These are phyloP conservation scores for Plasmodium fragile DNA, from an alignment of 169 alveolate genomes.

Conservation along the genomic window DNA sequence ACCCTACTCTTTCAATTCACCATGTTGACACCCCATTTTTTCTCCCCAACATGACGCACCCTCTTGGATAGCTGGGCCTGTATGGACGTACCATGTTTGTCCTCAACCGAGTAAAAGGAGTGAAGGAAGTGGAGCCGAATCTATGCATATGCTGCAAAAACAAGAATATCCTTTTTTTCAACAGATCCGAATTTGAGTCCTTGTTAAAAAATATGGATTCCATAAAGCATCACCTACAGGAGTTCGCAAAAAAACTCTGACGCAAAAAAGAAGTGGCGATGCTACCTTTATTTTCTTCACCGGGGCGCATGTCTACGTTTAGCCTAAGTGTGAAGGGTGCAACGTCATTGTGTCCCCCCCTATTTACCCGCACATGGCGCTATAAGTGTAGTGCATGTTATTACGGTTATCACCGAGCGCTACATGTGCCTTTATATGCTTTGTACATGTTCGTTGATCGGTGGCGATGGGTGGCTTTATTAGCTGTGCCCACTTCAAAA, in stretches of 20 bases:
- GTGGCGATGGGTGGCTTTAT: not conserved
- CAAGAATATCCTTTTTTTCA: conserved; percentile 35
- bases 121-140: conserved; percentile 43
- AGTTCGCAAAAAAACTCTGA: conserved; percentile 63
- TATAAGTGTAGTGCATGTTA: not conserved
- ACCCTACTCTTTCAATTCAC: not conserved
- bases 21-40: not conserved
- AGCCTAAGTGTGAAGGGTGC: not conserved
- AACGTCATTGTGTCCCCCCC: not conserved
- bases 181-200: conserved; percentile 58
- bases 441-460: not conserved
- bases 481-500: not conserved
- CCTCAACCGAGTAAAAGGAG: conserved; percentile 57
- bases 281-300: not conserved
- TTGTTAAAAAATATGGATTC: conserved; percentile 52
- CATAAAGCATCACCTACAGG: conserved; percentile 60
- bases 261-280: not conserved
- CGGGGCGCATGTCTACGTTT: not conserved
- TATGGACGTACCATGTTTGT: conserved; percentile 64
- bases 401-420: not conserved
- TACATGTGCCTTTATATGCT: not conserved
- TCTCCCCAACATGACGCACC: not conserved
- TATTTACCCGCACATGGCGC: not conserved
- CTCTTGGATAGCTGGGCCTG: conserved; percentile 23
- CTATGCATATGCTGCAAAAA: conserved; percentile 75